Conservation (phyloP, 2,329 filamentous ascomycete species). For the Colletotrichum sp. region DNA sequence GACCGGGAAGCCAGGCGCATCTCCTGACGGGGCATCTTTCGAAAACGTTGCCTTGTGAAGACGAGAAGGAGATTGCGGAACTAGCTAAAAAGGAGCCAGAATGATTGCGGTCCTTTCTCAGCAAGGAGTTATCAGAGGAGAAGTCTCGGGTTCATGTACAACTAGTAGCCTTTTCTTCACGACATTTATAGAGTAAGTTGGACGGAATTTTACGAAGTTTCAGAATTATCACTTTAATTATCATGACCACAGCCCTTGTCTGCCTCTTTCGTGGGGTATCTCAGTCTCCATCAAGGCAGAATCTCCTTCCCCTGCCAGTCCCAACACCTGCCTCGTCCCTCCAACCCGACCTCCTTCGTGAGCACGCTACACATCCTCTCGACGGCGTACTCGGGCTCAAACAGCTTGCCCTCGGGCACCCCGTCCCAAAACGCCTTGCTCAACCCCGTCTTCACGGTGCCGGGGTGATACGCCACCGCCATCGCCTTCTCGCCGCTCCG, state of each 20-base stretch:
- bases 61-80: background rate
- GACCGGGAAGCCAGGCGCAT: conserved; percentile 46
- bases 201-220: background rate
- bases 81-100: background rate
- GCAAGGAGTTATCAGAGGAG: conserved; percentile 14
- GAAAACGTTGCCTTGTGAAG: conserved; percentile 65
- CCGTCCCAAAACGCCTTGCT: conserved; percentile 75
- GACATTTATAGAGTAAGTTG: conserved; percentile 2
- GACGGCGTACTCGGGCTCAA: conserved; percentile 70
- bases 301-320: conserved; percentile 73
- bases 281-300: conserved; percentile 44
- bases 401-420: conserved; percentile 65
- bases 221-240: background rate
- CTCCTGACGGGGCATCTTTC: conserved; percentile 64
- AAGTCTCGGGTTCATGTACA: conserved; percentile 5
- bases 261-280: too few relatives aligned
- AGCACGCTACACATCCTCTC: conserved; percentile 68
- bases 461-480: conserved; percentile 76
- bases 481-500: conserved; percentile 67
- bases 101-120: background rate
- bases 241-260: too few relatives aligned
- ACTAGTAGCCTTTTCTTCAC: conserved; percentile 9
- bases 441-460: conserved; percentile 79
- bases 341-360: conserved; percentile 46
- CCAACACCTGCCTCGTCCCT: conserved; percentile 68